These are phyloP conservation scores for Teunomyces atbi DNA, from an alignment of 805 yeast genomes.

Conservation along the genomic window DNA sequence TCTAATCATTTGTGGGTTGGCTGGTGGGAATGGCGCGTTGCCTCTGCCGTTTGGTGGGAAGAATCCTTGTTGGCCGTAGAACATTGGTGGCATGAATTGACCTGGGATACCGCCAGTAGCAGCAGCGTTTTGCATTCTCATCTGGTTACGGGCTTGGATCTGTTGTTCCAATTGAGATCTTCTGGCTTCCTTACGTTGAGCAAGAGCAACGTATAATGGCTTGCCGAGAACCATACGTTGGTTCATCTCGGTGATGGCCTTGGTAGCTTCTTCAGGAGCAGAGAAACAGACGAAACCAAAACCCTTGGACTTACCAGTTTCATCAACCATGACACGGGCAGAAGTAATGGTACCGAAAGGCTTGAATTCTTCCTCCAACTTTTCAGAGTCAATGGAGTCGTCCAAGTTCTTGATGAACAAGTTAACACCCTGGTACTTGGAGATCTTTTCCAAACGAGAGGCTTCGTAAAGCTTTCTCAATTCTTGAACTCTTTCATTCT, in stretches of 20 bases:
- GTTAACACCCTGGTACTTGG: slow-evolving; percentile 97
- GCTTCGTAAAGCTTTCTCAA: slow-evolving; percentile 93
- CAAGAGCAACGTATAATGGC: slow-evolving; percentile 97
- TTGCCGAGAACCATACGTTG: slow-evolving; percentile 92
- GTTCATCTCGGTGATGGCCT: slow-evolving; percentile 98
- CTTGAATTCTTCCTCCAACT: slow-evolving; percentile 85
- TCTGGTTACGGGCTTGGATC: slow-evolving; percentile 95
- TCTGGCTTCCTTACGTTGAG: slow-evolving; percentile 98
- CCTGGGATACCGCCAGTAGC: slow-evolving; percentile 84
- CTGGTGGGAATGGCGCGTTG: slow-evolving; percentile 65
- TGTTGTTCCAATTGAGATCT: slow-evolving; percentile 96
- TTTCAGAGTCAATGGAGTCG: slow-evolving; percentile 88
- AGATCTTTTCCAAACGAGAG: slow-evolving; percentile 84
- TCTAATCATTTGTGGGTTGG: slow-evolving; percentile 74
- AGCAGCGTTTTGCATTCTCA: slow-evolving; percentile 96
- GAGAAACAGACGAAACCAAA: slow-evolving; percentile 98
- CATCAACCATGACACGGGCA: slow-evolving; percentile 95
- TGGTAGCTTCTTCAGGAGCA: slow-evolving; percentile 97
- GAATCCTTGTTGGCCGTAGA: slow-evolving; percentile 81
- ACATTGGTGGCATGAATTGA: slow-evolving; percentile 74
- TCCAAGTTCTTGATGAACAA: slow-evolving; percentile 95
- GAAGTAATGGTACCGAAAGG: slow-evolving; percentile 94
- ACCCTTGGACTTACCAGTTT: slow-evolving; percentile 92
- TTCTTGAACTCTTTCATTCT: slow-evolving; percentile 94
- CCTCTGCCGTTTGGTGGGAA: slow-evolving; percentile 86